Conservation (phyloP, 2,329 filamentous ascomycete genomes). For the Diaporthe sp. region DNA sequence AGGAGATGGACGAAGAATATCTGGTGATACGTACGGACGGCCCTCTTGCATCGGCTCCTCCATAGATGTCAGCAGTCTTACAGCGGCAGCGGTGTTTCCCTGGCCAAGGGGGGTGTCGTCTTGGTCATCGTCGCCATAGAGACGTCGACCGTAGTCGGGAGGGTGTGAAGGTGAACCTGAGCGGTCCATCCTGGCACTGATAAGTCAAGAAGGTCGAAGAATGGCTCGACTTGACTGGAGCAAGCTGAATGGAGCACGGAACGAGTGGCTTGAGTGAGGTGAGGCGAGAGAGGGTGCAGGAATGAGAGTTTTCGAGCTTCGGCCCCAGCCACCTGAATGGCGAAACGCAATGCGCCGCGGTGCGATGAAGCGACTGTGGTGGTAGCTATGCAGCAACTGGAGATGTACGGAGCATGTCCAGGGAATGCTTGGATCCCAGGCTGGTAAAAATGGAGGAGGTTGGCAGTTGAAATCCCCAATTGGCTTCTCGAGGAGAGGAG, state of each 20-base stretch:
- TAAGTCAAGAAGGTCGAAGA: neutral
- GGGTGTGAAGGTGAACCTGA: slow-evolving; percentile 62
- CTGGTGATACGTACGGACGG: slow-evolving; percentile 64
- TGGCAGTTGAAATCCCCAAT: slow-evolving; percentile 1
- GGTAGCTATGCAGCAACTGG: slow-evolving; percentile 13
- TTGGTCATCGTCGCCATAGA: slow-evolving; percentile 64
- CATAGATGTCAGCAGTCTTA: slow-evolving; percentile 71
- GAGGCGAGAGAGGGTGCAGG: slow-evolving; percentile 13
- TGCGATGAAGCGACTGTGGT: slow-evolving; percentile 11
- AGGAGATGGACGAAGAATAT: slow-evolving; percentile 40
- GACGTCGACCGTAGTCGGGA: slow-evolving; percentile 67
- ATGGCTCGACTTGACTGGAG: neutral
- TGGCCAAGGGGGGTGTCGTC: slow-evolving; percentile 58
- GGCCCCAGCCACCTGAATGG: slow-evolving; percentile 18
- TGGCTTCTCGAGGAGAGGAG: neutral
- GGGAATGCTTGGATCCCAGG: slow-evolving; percentile 8
- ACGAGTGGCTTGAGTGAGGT: slow-evolving; percentile 25
- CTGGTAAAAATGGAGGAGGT: slow-evolving; percentile 23
- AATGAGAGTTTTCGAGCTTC: slow-evolving; percentile 14
- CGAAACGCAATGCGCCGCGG: slow-evolving; percentile 10
- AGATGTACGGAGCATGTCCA: neutral
- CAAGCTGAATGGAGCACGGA: slow-evolving; percentile 7
- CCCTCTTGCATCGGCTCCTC: slow-evolving; percentile 62
- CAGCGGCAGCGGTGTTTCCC: slow-evolving; percentile 59
- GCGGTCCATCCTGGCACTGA: slow-evolving; percentile 55